A percentile compares a stretch with the other conserved stretches of the same genome.
Evolutionary conservation across 768 basidiomycete species (phyloP).

Genomic region (Mycena sanguinolenta): DNA sequence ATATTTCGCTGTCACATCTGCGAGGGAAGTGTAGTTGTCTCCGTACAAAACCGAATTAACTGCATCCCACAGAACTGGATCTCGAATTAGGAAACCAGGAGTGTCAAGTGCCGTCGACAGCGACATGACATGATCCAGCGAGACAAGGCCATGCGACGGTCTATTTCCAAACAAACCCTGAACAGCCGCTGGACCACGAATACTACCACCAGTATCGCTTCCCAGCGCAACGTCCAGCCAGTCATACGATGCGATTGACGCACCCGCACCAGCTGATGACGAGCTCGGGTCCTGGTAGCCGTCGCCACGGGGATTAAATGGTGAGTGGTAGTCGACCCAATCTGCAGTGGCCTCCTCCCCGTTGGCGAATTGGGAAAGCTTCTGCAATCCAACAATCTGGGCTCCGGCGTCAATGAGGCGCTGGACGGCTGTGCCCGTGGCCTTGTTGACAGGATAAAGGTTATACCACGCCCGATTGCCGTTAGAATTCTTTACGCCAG

Average conservation of each 20-base stretch:
- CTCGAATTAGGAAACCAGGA: conserved; percentile 20
- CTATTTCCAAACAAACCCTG: conserved; percentile 26
- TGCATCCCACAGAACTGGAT: conserved; percentile 23
- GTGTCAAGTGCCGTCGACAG: conserved; percentile 24
- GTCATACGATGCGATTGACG: conserved; percentile 17
- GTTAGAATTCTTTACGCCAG: conserved; percentile 20
- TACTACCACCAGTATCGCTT: conserved; percentile 23
- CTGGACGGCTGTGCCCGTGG: conserved; percentile 23
- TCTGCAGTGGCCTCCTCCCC: conserved; percentile 15
- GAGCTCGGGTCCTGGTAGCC: conserved; percentile 25
- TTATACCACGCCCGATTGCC: conserved; percentile 21
- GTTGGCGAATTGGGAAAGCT: conserved; percentile 19
- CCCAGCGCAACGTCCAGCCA: conserved; percentile 24
- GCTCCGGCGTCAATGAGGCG: conserved; percentile 24
- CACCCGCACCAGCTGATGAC: conserved; percentile 20
- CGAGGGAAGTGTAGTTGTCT: conserved; percentile 23
- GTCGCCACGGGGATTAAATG: conserved; percentile 25
- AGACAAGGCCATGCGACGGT: conserved; percentile 21
- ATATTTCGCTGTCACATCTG: conserved; percentile 23
- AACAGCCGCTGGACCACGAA: conserved; percentile 19
- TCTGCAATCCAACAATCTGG: conserved; percentile 23
- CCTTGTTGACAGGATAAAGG: conserved; percentile 16
- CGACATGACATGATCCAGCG: conserved; percentile 23
- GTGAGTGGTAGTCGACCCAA: conserved; percentile 25
- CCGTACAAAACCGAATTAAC: conserved; percentile 20